Percentiles rank a stretch among this genome's conserved stretches.
Conservation (phyloP, 768 basidiomycete species). For the Amanita exitialis region DNA sequence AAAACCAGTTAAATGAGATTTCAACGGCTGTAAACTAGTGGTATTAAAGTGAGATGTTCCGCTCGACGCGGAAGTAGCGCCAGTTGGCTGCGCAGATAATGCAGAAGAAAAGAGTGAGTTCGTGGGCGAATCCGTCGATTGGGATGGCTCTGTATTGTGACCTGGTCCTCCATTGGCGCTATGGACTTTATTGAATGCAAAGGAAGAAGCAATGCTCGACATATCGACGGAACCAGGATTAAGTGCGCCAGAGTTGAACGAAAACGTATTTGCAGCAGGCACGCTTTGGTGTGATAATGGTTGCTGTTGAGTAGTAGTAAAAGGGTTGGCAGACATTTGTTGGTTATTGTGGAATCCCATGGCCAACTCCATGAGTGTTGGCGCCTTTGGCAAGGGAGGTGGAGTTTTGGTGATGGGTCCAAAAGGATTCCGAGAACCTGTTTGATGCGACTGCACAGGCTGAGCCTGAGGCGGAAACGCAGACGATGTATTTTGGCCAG, state of each 20-base stretch:
- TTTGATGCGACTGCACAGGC: slow-evolving; percentile 78
- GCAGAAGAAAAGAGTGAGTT: slow-evolving; percentile 37
- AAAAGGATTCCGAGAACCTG: slow-evolving; percentile 94
- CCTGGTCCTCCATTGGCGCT: slow-evolving; percentile 9
- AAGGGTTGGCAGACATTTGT: background rate
- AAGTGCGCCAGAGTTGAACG: slow-evolving; percentile 29
- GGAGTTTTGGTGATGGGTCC: slow-evolving; percentile 59
- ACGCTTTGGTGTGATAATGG: slow-evolving; percentile 13
- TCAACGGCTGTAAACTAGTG: slow-evolving; percentile 19
- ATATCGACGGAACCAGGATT: slow-evolving; percentile 44
- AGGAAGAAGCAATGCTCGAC: slow-evolving; percentile 66
- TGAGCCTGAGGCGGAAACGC: slow-evolving; percentile 38
- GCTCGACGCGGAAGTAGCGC: slow-evolving; percentile 15
- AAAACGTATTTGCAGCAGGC: slow-evolving; percentile 21
- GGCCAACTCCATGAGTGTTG: slow-evolving; percentile 74
- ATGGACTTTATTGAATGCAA: slow-evolving; percentile 35
- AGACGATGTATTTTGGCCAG: slow-evolving; percentile 17
- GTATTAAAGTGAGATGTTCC: slow-evolving; percentile 19
- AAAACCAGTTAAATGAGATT: slow-evolving; percentile 41
- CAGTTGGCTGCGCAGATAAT: slow-evolving; percentile 35
- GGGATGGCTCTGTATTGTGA: slow-evolving; percentile 19
- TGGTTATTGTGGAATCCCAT: slow-evolving; percentile 25
- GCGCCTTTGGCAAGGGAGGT: slow-evolving; percentile 62
- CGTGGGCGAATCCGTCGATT: slow-evolving; percentile 29
- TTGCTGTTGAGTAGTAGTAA: slow-evolving; percentile 11